A percentile compares a stretch with the other conserved stretches of the same genome.
phyloP scores from a whole-genome alignment of 306 rosid species.

The Dalbergia oliveri region DNA sequence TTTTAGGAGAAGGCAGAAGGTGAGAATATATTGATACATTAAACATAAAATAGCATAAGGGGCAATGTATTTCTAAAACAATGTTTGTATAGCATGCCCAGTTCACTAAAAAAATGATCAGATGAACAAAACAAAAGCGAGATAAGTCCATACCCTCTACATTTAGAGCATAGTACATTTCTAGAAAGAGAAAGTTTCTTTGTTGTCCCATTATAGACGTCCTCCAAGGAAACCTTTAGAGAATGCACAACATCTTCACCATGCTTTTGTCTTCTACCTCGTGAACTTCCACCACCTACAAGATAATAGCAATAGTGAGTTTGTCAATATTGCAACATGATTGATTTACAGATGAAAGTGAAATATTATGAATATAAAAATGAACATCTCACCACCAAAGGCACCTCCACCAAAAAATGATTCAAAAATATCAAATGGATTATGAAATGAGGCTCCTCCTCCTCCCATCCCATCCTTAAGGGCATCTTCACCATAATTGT shows the following conservation, averaged over 20 bases:
- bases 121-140: neutral
- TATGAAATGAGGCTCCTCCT: constrained; percentile 65
- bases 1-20: neutral
- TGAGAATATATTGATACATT: neutral
- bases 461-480: constrained; percentile 83
- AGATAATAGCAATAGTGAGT: constrained; percentile 12
- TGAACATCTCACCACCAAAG: constrained; percentile 65
- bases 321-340: constrained; percentile 22
- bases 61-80: constrained; percentile 1
- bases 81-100: neutral
- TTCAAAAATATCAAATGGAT: constrained; percentile 78
- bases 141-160: constrained; percentile 72
- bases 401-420: constrained; percentile 64
- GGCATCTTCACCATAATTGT: constrained; percentile 85
- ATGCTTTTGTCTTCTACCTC: constrained; percentile 73
- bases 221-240: constrained; percentile 84
- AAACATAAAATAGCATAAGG: neutral
- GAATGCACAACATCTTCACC: constrained; percentile 84
- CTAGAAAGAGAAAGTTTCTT: constrained; percentile 79
- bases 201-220: constrained; percentile 72
- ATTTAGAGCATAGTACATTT: constrained; percentile 64
- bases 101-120: neutral
- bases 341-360: constrained; percentile 9
- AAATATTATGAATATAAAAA: neutral
- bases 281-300: constrained; percentile 63